These are phyloP conservation scores for Lachnellula hyalina DNA, from an alignment of 2,329 filamentous ascomycete species.

Conservation along the genomic window DNA sequence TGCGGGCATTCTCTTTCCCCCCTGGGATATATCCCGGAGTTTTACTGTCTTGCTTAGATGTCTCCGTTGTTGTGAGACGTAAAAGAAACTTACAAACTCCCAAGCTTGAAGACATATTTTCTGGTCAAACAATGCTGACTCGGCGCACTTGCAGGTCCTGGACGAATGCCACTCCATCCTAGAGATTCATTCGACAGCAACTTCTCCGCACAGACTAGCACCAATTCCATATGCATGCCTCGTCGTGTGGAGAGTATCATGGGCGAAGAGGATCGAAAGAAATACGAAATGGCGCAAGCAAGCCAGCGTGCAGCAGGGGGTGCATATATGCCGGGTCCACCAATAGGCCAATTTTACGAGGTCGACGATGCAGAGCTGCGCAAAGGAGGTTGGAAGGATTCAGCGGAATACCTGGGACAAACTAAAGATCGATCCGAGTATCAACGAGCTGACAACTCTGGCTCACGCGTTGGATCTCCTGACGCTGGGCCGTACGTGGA, in stretches of 20 bases:
- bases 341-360: constrained; percentile 44
- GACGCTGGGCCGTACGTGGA: constrained; percentile 8
- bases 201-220: constrained; percentile 50
- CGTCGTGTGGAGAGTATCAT: constrained; percentile 62
- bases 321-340: constrained; percentile 35
- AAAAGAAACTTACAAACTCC: too few species aligned
- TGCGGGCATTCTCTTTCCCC: not conserved
- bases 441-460: constrained; percentile 10
- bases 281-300: constrained; percentile 66
- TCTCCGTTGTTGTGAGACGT: not conserved
- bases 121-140: not conserved
- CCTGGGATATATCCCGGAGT: not conserved
- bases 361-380: constrained; percentile 41
- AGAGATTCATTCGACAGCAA: constrained; percentile 64
- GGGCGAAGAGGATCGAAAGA: constrained; percentile 68
- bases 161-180: constrained; percentile 40
- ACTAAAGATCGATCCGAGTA: constrained; percentile 21
- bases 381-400: constrained; percentile 39
- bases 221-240: constrained; percentile 60
- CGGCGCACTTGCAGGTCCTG: not conserved
- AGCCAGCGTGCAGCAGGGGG: constrained; percentile 38
- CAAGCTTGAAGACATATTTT: not conserved
- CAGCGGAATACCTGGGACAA: constrained; percentile 31
- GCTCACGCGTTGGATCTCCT: constrained; percentile 1
- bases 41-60: too few species aligned